phyloP scores from a whole-genome alignment of 2,329 filamentous ascomycete genomes.

The Escovopsis sp. region DNA sequence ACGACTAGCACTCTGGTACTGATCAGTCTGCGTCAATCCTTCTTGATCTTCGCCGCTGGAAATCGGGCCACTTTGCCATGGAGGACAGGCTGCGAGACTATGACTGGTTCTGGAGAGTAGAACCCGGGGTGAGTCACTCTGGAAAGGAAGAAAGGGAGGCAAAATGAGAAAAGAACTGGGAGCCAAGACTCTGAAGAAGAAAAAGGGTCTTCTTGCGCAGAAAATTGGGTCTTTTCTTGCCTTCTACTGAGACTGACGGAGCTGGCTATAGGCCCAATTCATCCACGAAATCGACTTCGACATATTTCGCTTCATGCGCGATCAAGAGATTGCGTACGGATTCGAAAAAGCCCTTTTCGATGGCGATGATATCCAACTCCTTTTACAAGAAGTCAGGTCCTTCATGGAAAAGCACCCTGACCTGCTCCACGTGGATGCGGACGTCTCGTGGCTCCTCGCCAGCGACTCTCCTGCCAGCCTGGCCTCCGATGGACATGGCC shows the following conservation, averaged over 20 bases:
- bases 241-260: too few species aligned
- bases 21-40: slow-evolving; percentile 43
- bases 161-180: too few species aligned
- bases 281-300: slow-evolving; percentile 60
- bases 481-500: neutral
- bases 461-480: neutral
- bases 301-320: slow-evolving; percentile 72
- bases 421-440: slow-evolving; percentile 30
- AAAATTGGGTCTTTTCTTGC: too few species aligned
- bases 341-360: slow-evolving; percentile 37
- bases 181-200: too few species aligned
- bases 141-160: too few species aligned
- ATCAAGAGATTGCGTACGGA: slow-evolving; percentile 68
- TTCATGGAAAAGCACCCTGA: slow-evolving; percentile 31
- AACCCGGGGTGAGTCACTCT: slow-evolving; percentile 41
- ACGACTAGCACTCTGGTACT: slow-evolving; percentile 27
- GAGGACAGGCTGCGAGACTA: slow-evolving; percentile 52
- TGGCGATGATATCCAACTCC: slow-evolving; percentile 24
- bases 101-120: slow-evolving; percentile 45
- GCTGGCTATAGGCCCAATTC: slow-evolving; percentile 29
- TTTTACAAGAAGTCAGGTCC: slow-evolving; percentile 29
- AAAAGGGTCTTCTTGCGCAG: too few species aligned
- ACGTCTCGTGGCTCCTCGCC: slow-evolving; percentile 32
- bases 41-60: slow-evolving; percentile 71
- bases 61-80: slow-evolving; percentile 66